These are phyloP conservation scores for Filobasidium uniguttulatum DNA, from an alignment of 1,284 basidiomycete genomes.

Conservation along the genomic window DNA sequence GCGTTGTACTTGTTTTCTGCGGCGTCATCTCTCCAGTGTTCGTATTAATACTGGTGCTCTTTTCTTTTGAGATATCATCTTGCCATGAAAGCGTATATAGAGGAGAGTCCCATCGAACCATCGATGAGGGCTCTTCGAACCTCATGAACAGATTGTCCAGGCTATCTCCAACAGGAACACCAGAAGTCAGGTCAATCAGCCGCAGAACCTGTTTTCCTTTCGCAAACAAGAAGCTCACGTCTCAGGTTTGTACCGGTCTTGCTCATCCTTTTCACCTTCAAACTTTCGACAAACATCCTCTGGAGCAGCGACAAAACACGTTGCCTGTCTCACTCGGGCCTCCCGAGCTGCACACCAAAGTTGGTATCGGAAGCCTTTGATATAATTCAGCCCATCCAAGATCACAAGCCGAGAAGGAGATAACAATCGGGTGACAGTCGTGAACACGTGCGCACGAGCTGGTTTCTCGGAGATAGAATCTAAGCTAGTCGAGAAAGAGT, in stretches of 20 bases:
- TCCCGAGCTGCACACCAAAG: constrained; percentile 92
- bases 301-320: constrained; percentile 56
- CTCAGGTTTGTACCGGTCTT: constrained; percentile 48
- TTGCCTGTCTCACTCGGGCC: constrained; percentile 68
- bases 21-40: constrained; percentile 66
- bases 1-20: constrained; percentile 53
- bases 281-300: constrained; percentile 64
- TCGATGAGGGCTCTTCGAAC: constrained; percentile 91
- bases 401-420: constrained; percentile 64
- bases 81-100: constrained; percentile 71
- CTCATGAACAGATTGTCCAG: constrained; percentile 76
- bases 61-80: constrained; percentile 53
- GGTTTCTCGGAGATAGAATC: constrained; percentile 77
- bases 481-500: constrained; percentile 26
- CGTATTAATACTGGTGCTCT: constrained; percentile 70
- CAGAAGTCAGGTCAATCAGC: background rate
- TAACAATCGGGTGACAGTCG: constrained; percentile 65
- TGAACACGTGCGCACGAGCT: constrained; percentile 73
- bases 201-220: background rate
- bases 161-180: constrained; percentile 39
- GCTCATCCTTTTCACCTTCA: constrained; percentile 49
- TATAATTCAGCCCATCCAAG: constrained; percentile 85
- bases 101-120: constrained; percentile 94
- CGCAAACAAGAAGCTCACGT: constrained; percentile 48
- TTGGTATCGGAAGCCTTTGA: constrained; percentile 93